Evolutionary conservation across 257 asterid species (phyloP).

Genomic region (Striga asiatica): DNA sequence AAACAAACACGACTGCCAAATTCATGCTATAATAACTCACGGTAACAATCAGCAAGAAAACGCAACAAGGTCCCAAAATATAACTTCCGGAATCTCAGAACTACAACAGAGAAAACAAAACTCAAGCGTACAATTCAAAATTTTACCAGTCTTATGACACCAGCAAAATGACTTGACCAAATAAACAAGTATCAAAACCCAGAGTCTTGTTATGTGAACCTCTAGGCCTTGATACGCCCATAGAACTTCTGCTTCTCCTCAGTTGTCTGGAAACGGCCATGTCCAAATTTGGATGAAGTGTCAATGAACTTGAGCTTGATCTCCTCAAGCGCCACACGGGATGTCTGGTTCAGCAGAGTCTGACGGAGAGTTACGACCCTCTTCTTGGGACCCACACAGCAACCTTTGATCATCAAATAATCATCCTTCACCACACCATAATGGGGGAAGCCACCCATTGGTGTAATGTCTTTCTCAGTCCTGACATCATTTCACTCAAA

Average conservation of each 20-base stretch:
- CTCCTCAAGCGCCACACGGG: conserved; percentile 63
- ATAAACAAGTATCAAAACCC: background rate
- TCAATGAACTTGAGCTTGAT: conserved; percentile 67
- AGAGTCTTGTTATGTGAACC: background rate
- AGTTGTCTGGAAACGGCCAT: conserved; percentile 80
- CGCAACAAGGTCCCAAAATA: too few relatives aligned
- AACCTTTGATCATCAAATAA: conserved; percentile 66
- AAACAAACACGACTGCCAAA: too few relatives aligned
- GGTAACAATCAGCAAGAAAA: too few relatives aligned
- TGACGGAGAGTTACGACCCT: conserved; percentile 74
- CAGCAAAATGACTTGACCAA: conserved; percentile 3
- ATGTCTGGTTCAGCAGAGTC: conserved; percentile 64
- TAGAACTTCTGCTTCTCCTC: conserved; percentile 64
- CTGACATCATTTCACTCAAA: conserved; percentile 22
- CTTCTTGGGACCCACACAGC: conserved; percentile 79
- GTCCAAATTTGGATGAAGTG: conserved; percentile 73
- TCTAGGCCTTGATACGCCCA: conserved; percentile 52
- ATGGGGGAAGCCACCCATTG: conserved; percentile 80
- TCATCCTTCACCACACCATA: conserved; percentile 74
- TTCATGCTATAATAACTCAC: too few relatives aligned
- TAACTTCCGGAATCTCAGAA: too few relatives aligned
- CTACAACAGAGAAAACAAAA: conserved; percentile 1
- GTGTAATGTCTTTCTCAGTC: conserved; percentile 79
- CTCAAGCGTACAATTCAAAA: too few relatives aligned
- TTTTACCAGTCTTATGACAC: too few relatives aligned